Evolutionary conservation across 192 early-diverging fungal species (phyloP).

Genomic region (Coemansia sp.): DNA sequence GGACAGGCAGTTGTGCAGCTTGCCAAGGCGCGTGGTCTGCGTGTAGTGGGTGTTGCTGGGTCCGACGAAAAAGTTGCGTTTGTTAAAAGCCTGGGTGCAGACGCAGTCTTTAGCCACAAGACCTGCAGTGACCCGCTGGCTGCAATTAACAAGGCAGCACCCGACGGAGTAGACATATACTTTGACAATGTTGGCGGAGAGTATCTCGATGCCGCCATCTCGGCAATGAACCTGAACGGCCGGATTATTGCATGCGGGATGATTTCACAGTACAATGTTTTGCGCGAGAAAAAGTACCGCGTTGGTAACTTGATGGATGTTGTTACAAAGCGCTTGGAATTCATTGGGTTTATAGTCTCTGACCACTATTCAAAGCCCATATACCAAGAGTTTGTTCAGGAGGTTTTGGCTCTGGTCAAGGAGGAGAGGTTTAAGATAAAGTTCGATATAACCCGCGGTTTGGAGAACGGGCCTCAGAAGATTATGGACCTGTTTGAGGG

Average conservation of each 20-base stretch:
- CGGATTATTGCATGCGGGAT: conserved; percentile 72
- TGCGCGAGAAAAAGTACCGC: conserved; percentile 26
- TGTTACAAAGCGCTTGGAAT: conserved; percentile 53
- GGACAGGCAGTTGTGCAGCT: conserved; percentile 78
- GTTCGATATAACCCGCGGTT: conserved; percentile 56
- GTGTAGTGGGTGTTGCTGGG: conserved; percentile 82
- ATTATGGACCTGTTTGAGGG: conserved; percentile 58
- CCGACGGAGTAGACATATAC: conserved; percentile 83
- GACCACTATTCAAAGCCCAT: conserved; percentile 50
- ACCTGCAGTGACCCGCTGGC: conserved; percentile 49
- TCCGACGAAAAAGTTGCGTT: conserved; percentile 78
- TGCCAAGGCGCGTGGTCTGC: conserved; percentile 67
- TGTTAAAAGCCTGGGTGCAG: conserved; percentile 68
- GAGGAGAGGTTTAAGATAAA: conserved; percentile 60
- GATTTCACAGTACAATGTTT: conserved; percentile 61
- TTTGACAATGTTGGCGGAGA: conserved; percentile 85
- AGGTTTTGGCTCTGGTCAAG: conserved; percentile 54
- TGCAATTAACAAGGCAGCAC: conserved; percentile 59
- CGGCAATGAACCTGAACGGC: conserved; percentile 59
- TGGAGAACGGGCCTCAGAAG: conserved; percentile 62
- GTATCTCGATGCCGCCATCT: conserved; percentile 68
- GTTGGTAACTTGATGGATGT: conserved; percentile 57
- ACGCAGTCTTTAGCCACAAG: conserved; percentile 93
- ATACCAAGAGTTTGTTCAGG: conserved; percentile 51
- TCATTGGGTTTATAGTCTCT: conserved; percentile 63